Percentiles rank a stretch among this genome's conserved stretches.
These are phyloP conservation scores for Xerocomus brunneocitrinus DNA, from an alignment of 768 basidiomycete species.

Conservation along the genomic window DNA sequence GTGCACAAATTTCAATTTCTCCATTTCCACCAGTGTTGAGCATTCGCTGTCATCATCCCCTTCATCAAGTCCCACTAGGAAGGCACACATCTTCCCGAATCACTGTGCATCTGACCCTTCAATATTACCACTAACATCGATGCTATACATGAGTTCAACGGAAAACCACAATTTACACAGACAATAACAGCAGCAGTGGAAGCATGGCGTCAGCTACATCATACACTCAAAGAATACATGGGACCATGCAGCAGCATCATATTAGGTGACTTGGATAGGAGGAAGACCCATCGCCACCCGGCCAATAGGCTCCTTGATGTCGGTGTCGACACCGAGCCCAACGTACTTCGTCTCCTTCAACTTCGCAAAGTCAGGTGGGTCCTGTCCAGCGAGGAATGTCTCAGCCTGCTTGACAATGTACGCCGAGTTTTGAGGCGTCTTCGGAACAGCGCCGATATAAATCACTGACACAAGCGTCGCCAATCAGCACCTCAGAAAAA, in stretches of 20 bases:
- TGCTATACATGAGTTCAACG: neutral
- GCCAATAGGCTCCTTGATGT: constrained; percentile 34
- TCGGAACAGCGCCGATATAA: constrained; percentile 73
- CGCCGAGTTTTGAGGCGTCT: constrained; percentile 54
- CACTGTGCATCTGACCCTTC: too few species aligned
- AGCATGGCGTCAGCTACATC: neutral
- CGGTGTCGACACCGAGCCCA: constrained; percentile 37
- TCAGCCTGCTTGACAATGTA: constrained; percentile 63
- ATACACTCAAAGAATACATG: neutral
- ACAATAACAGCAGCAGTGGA: neutral
- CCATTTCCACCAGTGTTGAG: too few species aligned
- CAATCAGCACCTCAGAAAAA: too few species aligned
- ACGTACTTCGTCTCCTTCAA: constrained; percentile 36
- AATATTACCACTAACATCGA: too few species aligned
- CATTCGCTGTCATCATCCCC: too few species aligned
- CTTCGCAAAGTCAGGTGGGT: constrained; percentile 70
- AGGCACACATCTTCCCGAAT: too few species aligned
- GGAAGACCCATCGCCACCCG: constrained; percentile 44
- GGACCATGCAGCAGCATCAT: neutral
- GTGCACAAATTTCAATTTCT: too few species aligned
- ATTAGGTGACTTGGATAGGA: constrained; percentile 13
- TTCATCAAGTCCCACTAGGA: too few species aligned
- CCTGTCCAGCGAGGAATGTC: constrained; percentile 52
- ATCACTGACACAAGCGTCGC: constrained; percentile 43
- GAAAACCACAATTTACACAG: neutral